These are phyloP conservation scores for Ophiosphaerella herpotricha DNA, from an alignment of 2,329 filamentous ascomycete genomes.

Conservation along the genomic window DNA sequence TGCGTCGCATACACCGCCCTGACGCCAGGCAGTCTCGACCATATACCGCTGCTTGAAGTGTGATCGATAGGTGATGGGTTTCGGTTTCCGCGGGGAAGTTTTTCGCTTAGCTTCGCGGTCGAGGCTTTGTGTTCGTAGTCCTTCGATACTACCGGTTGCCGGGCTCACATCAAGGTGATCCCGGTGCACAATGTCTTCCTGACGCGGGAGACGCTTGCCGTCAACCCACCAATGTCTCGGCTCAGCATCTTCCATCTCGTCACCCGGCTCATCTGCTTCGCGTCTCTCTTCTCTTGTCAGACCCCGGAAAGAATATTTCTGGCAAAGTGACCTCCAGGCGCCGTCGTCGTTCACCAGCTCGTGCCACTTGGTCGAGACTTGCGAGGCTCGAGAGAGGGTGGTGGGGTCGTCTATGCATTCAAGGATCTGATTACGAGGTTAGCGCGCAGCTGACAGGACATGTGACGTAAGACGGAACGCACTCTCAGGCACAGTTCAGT, in stretches of 20 bases:
- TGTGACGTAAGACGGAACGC: conserved; percentile 45
- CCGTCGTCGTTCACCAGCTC: conserved; percentile 95
- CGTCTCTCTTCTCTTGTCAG: conserved; percentile 54
- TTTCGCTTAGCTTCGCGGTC: conserved; percentile 55
- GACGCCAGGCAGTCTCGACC: conserved; percentile 95
- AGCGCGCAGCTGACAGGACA: conserved; percentile 13
- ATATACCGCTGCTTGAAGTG: conserved; percentile 98
- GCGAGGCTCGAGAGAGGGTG: conserved; percentile 87
- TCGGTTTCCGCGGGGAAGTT: conserved; percentile 53
- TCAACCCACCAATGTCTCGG: conserved; percentile 30
- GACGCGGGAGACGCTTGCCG: conserved; percentile 31
- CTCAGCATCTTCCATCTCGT: conserved; percentile 35
- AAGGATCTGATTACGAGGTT: conserved; percentile 67
- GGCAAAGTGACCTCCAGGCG: conserved; percentile 96
- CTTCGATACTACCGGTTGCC: conserved; percentile 54
- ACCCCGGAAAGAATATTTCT: conserved; percentile 85
- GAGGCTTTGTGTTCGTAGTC: conserved; percentile 59
- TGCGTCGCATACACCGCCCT: conserved; percentile 80
- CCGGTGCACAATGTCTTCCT: conserved; percentile 30
- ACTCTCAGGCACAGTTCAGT: conserved; percentile 91
- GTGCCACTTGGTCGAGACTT: conserved; percentile 94
- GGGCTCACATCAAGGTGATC: conserved; percentile 34
- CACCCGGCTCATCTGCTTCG: conserved; percentile 29
- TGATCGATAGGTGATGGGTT: conserved; percentile 84
- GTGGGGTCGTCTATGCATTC: conserved; percentile 98